Conservation (phyloP, 768 basidiomycete species). For the Amanita thiersii region DNA sequence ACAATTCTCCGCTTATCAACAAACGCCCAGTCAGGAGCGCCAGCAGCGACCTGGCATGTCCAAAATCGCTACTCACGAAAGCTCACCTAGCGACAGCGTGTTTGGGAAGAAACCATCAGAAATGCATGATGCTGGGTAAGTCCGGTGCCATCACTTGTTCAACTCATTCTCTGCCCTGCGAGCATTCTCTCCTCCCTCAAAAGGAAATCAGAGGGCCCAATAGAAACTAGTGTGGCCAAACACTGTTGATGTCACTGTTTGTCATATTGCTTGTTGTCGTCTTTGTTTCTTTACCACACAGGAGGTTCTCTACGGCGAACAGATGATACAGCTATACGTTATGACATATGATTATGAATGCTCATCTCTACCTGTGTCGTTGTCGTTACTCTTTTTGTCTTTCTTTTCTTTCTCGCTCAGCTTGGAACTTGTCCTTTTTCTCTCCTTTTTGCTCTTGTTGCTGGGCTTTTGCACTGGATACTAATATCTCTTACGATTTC, state of each 20-base stretch:
- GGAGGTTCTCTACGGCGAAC: slow-evolving; percentile 5
- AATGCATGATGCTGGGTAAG: slow-evolving; percentile 83
- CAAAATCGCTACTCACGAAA: slow-evolving; percentile 8
- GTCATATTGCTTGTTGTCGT: not conserved
- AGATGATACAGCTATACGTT: slow-evolving; percentile 8
- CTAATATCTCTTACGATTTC: slow-evolving; percentile 15
- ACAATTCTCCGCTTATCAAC: slow-evolving; percentile 57
- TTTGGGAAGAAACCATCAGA: slow-evolving; percentile 60
- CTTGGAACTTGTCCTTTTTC: not conserved
- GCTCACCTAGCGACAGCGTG: slow-evolving; percentile 25
- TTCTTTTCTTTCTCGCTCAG: slow-evolving; percentile 8
- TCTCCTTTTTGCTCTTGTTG: too few relatives aligned
- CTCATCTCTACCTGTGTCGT: slow-evolving; percentile 8
- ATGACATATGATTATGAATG: slow-evolving; percentile 9
- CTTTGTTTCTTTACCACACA: slow-evolving; percentile 2
- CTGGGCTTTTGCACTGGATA: slow-evolving; percentile 16
- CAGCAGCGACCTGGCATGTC: slow-evolving; percentile 29
- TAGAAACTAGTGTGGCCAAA: not conserved
- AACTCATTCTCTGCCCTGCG: slow-evolving; percentile 10
- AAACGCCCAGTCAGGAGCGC: slow-evolving; percentile 58
- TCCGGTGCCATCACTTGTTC: slow-evolving; percentile 16
- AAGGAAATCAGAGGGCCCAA: slow-evolving; percentile 9
- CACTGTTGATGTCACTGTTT: not conserved
- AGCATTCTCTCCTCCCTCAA: slow-evolving; percentile 4
- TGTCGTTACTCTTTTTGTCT: slow-evolving; percentile 8